Percentiles rank a stretch among this genome's conserved stretches.
Conservation (phyloP, 2,329 filamentous ascomycete species). For the Aspergillus piperis region DNA sequence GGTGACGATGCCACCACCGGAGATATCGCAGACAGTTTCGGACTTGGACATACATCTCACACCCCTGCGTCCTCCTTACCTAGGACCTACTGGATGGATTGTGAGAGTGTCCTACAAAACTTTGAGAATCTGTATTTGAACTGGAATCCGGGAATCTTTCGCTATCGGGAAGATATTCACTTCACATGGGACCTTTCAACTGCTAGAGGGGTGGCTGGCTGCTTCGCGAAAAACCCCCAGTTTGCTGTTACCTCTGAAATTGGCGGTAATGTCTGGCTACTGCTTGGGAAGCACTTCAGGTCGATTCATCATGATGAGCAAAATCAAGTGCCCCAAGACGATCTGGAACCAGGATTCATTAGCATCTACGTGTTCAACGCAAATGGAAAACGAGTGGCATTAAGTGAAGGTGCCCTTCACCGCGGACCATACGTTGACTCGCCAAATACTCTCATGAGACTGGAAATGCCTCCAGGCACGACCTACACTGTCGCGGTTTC, state of each 20-base stretch:
- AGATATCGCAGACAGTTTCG: conserved; percentile 22
- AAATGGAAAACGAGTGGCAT: conserved; percentile 69
- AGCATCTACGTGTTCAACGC: conserved; percentile 79
- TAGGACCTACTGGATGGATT: conserved; percentile 91
- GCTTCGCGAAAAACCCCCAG: conserved; percentile 67
- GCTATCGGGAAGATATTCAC: conserved; percentile 80
- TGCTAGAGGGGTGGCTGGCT: conserved; percentile 65
- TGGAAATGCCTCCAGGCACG: conserved; percentile 59
- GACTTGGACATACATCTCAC: conserved; percentile 16
- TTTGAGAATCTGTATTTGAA: conserved; percentile 97
- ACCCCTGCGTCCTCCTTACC: conserved; percentile 46
- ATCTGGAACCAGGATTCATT: conserved; percentile 73
- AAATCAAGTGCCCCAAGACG: conserved; percentile 52
- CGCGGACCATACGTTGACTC: conserved; percentile 90
- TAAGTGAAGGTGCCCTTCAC: conserved; percentile 70
- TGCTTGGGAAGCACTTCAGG: conserved; percentile 83
- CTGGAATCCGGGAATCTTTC: conserved; percentile 89
- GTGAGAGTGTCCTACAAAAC: conserved; percentile 83
- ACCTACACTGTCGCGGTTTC: conserved; percentile 69
- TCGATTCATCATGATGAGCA: conserved; percentile 46
- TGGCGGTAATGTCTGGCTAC: conserved; percentile 72
- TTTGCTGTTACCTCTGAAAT: conserved; percentile 56
- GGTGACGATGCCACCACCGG: conserved; percentile 60
- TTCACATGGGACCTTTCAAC: conserved; percentile 75
- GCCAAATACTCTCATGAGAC: conserved; percentile 81